Evolutionary conservation across 106 monocot genomes (phyloP).

Genomic region (Dactylorhiza incarnata): DNA sequence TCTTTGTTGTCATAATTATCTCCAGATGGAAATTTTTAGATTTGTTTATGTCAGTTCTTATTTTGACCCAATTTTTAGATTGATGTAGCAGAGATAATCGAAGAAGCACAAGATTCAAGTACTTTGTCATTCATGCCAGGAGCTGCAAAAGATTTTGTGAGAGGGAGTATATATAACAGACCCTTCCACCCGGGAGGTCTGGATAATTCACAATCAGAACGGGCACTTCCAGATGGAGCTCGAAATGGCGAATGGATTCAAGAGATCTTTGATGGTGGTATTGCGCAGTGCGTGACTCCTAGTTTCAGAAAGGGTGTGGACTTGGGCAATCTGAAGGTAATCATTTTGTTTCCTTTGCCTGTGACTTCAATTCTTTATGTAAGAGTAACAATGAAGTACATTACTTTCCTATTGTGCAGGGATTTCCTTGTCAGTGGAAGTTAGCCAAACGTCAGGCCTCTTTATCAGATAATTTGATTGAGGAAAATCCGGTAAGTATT

Average conservation of each 20-base stretch:
- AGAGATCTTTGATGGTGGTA: slow-evolving; percentile 58
- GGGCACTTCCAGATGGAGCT: slow-evolving; percentile 52
- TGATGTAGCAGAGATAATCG: slow-evolving; percentile 48
- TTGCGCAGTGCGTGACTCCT: slow-evolving; percentile 58
- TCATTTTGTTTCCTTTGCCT: not conserved
- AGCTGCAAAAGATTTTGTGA: slow-evolving; percentile 79
- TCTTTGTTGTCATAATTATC: not conserved
- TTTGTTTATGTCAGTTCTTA: not conserved
- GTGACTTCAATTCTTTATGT: not conserved
- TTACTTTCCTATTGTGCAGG: slow-evolving; percentile 24
- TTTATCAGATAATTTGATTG: slow-evolving; percentile 2
- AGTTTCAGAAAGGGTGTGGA: slow-evolving; percentile 78
- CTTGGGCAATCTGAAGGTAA: slow-evolving; percentile 67
- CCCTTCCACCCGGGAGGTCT: slow-evolving; percentile 86
- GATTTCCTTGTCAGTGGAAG: slow-evolving; percentile 46
- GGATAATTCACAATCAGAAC: slow-evolving; percentile 31
- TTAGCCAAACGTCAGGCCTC: slow-evolving; percentile 10
- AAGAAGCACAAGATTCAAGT: slow-evolving; percentile 54
- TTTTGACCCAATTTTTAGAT: slow-evolving; percentile 24
- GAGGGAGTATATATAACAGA: slow-evolving; percentile 70
- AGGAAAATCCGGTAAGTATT: slow-evolving; percentile 50
- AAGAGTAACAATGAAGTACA: not conserved
- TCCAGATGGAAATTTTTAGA: not conserved
- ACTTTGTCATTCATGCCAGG: slow-evolving; percentile 52
- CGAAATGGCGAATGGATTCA: slow-evolving; percentile 65